These are phyloP conservation scores for Lactarius deliciosus DNA, from an alignment of 768 basidiomycete species.

Conservation along the genomic window DNA sequence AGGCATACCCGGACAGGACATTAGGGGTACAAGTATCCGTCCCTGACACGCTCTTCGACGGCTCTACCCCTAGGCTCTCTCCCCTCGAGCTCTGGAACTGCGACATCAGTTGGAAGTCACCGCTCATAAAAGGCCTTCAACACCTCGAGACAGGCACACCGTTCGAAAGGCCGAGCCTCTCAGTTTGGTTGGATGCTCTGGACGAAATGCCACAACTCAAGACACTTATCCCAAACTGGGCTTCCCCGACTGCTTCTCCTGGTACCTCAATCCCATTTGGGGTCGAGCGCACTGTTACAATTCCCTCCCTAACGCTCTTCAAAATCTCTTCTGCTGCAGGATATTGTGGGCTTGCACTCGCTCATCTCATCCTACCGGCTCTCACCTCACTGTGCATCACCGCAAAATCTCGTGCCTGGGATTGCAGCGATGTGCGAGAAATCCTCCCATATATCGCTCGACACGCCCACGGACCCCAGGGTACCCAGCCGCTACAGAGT, in stretches of 20 bases:
- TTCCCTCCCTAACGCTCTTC: not conserved
- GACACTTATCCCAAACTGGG: not conserved
- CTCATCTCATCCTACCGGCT: constrained; percentile 17
- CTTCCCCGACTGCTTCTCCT: not conserved
- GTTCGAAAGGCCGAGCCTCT: not conserved
- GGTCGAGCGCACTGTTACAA: not conserved
- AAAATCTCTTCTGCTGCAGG: not conserved
- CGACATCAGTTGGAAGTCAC: constrained; percentile 13
- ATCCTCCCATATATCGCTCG: not conserved
- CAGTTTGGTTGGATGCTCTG: constrained; percentile 9
- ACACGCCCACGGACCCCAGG: constrained; percentile 8
- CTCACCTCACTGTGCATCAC: not conserved
- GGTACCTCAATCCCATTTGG: not conserved
- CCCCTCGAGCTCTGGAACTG: not conserved
- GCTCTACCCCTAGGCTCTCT: constrained; percentile 4
- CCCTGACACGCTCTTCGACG: not conserved
- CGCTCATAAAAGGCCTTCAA: constrained; percentile 1
- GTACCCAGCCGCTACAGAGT: constrained; percentile 10
- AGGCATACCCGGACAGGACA: not conserved
- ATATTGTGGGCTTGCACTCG: constrained; percentile 10
- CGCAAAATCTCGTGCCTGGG: not conserved
- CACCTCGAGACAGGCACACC: not conserved
- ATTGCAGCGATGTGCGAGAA: not conserved
- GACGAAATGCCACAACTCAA: not conserved
- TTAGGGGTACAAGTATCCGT: not conserved